These are phyloP conservation scores for Margaritispora aquatica DNA, from an alignment of 495 filamentous ascomycete genomes.

Conservation along the genomic window DNA sequence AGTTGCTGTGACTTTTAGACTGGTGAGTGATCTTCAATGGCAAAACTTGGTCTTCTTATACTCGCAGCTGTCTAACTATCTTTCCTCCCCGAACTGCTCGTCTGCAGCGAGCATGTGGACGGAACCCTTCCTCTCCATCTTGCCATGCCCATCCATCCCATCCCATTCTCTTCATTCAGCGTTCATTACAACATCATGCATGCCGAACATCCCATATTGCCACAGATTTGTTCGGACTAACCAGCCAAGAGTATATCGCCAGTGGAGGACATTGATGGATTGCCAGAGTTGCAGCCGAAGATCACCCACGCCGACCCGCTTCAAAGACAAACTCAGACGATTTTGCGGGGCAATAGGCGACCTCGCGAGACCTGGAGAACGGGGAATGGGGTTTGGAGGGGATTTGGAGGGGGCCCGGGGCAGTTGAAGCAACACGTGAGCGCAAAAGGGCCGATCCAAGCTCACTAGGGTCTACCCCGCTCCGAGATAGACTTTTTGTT, in stretches of 20 bases:
- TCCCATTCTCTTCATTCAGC: neutral
- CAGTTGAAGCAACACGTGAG: constrained; percentile 3
- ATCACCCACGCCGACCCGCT: neutral
- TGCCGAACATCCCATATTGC: neutral
- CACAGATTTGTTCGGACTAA: neutral
- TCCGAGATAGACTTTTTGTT: neutral
- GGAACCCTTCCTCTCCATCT: neutral
- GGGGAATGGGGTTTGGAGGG: neutral
- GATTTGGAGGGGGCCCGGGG: no score
- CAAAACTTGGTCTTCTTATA: neutral
- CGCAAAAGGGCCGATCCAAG: constrained; percentile 6
- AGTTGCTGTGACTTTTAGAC: neutral
- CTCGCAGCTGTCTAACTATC: neutral
- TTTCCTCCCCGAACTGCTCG: neutral
- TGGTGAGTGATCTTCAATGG: neutral
- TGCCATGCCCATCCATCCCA: neutral
- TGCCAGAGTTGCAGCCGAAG: neutral
- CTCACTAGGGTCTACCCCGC: neutral
- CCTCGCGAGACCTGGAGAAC: constrained; percentile 3
- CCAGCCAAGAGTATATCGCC: neutral
- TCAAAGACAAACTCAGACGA: neutral
- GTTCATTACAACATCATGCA: neutral
- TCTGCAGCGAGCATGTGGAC: no score
- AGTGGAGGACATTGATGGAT: neutral
- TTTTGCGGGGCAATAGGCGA: neutral